These are phyloP conservation scores for Ceratocystis variospora DNA, from an alignment of 2,329 filamentous ascomycete species.

Conservation along the genomic window DNA sequence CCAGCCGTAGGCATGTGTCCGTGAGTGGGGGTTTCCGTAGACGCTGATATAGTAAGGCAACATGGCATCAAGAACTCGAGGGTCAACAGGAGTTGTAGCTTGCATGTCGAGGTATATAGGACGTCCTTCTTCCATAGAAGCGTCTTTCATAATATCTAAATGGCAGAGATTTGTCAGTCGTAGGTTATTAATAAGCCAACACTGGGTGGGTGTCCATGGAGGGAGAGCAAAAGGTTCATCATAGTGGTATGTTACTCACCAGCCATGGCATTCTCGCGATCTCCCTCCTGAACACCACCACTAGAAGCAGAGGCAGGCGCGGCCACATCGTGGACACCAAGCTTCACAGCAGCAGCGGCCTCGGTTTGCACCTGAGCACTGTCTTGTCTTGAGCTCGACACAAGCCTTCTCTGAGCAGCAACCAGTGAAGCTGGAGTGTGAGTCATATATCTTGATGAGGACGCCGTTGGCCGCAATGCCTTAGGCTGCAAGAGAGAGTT, in stretches of 20 bases:
- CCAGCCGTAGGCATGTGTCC: slow-evolving; percentile 97
- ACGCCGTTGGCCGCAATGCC: slow-evolving; percentile 21
- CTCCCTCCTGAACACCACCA: slow-evolving; percentile 15
- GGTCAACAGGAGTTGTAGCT: slow-evolving; percentile 88
- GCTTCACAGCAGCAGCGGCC: slow-evolving; percentile 68
- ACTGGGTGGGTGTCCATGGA: slow-evolving; percentile 21
- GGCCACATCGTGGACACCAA: slow-evolving; percentile 59
- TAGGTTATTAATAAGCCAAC: not conserved
- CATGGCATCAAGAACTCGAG: slow-evolving; percentile 91
- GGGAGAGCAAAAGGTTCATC: slow-evolving; percentile 20
- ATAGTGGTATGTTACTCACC: slow-evolving; percentile 16
- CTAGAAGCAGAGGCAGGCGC: not conserved
- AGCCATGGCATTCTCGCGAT: slow-evolving; percentile 18
- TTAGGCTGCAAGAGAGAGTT: slow-evolving; percentile 27
- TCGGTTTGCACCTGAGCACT: slow-evolving; percentile 71
- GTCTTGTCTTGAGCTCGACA: slow-evolving; percentile 67
- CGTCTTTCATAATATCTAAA: slow-evolving; percentile 71
- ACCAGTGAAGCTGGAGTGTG: slow-evolving; percentile 2
- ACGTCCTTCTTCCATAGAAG: slow-evolving; percentile 80
- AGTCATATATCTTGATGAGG: not conserved
- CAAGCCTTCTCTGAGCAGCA: slow-evolving; percentile 46
- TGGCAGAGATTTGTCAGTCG: not conserved
- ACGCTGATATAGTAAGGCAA: slow-evolving; percentile 84
- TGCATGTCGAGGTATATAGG: slow-evolving; percentile 99
- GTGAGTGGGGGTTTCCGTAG: slow-evolving; percentile 93